These are phyloP conservation scores for Carex arenaria DNA, from an alignment of 202 grass and related monocot genomes.

Conservation along the genomic window DNA sequence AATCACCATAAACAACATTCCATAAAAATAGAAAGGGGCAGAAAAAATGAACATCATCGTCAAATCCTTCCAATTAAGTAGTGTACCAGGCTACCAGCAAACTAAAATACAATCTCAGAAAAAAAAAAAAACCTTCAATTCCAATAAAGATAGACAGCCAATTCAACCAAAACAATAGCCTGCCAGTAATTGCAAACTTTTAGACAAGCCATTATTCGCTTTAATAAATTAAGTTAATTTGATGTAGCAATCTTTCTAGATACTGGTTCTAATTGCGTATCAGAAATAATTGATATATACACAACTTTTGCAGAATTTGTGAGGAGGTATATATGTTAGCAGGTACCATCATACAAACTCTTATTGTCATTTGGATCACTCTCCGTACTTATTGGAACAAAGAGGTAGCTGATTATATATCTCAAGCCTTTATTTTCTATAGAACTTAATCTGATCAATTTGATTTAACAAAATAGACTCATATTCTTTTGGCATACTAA, in stretches of 20 bases:
- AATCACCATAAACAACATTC: no score
- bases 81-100: no score
- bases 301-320: conserved; percentile 51
- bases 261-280: no score
- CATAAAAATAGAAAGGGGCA: no score
- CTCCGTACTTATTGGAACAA: conserved; percentile 77
- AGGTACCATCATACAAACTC: conserved; percentile 67
- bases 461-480: neutral
- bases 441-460: neutral
- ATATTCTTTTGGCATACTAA: neutral
- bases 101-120: no score
- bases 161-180: neutral
- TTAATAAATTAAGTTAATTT: neutral
- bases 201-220: neutral
- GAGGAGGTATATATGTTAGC: conserved; percentile 85
- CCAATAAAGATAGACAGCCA: neutral
- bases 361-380: conserved; percentile 72
- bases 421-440: neutral
- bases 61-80: no score
- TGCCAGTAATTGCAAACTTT: neutral
- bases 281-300: neutral
- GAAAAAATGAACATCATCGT: no score
- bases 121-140: neutral
- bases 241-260: neutral
- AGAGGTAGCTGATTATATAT: conserved; percentile 40